Evolutionary conservation across 1,284 basidiomycete genomes (phyloP), one percentile per base, ranked within the genome.

Genomic region (Termitomyces sp.): DNA sequence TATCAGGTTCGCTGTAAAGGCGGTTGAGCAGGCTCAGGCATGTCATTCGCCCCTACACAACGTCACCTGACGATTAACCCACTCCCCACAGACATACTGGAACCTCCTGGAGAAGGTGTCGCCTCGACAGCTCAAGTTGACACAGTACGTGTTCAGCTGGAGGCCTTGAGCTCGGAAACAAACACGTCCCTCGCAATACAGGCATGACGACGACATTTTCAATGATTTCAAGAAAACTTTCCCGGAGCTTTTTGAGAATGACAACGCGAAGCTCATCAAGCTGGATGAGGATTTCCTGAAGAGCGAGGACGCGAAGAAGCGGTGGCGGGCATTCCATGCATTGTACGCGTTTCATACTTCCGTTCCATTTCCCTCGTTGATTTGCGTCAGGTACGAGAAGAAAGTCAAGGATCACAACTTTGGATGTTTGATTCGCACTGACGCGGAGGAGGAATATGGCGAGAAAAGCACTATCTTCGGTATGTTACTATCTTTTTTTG

Each of bases 281-380:
- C 74, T 98, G 26, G 87, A 97, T 70, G 96, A 99, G 72, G 88
- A 96, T n/a, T 86, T 82, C 76, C 89, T 99, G 86, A 99, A 99
- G 81, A 92, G 86, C 62, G 71, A 80, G 7, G 80, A 84, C n/a
- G 93, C 92, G 52, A 99, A 99, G 79, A 84, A 88, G 68, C 80
- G 83, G 60, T 99, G 97, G 97, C 80, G 94, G 55, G 81, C 83
- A 30, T 99, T 97, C 70, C 94, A 98, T 69, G 80, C 84, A 66
- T 75, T 82, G 88, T 97, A 65, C 70, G 88, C 75, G 38, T 24
- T 48, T 38, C 31, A 49, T 12, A 30, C n/a, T 42, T 30, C 21
- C 10, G 19, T 40, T 42, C 7, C 5, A 1, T 12, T 13, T 2
- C 31, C 6, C 8, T 30, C 2, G 19, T 49, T 12, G 24, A n/a